Evolutionary conservation across 78 protist species (phyloP).

Genomic region (Bodo saltans): DNA sequence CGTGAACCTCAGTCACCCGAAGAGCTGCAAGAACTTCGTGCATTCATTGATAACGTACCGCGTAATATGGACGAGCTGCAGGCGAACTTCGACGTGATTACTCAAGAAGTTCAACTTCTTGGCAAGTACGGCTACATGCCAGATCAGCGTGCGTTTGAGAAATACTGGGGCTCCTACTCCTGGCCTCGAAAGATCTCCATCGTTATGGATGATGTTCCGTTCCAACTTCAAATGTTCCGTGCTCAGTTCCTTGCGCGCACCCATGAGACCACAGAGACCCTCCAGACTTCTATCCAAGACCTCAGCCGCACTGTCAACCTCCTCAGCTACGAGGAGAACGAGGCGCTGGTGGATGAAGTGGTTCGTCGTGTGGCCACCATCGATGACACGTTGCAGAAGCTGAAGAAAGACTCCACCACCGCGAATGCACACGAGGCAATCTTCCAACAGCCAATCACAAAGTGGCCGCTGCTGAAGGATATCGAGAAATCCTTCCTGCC

Average conservation of each 20-base stretch:
- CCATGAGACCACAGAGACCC: not conserved
- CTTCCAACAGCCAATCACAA: constrained; percentile 21
- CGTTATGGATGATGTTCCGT: not conserved
- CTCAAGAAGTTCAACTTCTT: not conserved
- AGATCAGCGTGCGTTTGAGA: not conserved
- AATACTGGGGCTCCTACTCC: constrained; percentile 15
- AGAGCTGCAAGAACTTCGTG: not conserved
- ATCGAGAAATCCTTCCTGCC: constrained; percentile 44
- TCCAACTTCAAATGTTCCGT: constrained; percentile 6
- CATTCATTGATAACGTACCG: not conserved
- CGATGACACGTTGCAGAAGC: constrained; percentile 9
- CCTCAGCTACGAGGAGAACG: constrained; percentile 15
- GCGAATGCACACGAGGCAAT: constrained; percentile 36
- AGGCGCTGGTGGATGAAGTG: not conserved
- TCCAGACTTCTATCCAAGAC: not conserved
- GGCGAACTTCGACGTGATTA: not conserved
- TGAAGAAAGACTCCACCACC: constrained; percentile 17
- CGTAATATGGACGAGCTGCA: not conserved
- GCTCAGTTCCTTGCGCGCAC: constrained; percentile 4
- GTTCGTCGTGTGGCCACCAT: too few relatives aligned
- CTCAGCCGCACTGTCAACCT: not conserved
- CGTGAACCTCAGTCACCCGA: not conserved
- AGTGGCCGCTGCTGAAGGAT: constrained; percentile 21
- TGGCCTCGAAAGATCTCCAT: not conserved
- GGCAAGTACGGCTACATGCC: constrained; percentile 7